Evolutionary conservation across 163 green algal genomes (phyloP), one percentile per base, ranked within the genome.

Genomic region (Prototheca stagnorum): DNA sequence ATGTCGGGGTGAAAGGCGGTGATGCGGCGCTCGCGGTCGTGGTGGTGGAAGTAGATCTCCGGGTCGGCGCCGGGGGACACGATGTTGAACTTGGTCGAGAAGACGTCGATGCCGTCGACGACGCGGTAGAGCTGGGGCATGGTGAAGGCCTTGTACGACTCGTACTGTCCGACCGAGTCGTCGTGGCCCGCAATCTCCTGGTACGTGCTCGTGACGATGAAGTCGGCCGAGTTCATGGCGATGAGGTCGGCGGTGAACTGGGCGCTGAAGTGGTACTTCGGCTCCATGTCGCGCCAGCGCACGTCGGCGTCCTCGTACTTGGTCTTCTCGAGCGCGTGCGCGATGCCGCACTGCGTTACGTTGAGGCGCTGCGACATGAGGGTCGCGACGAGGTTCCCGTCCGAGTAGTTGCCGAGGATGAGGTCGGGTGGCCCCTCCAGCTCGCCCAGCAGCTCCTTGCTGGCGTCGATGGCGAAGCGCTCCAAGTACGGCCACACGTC

Each of bases 401-500:
- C 80, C 48, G 42, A 74, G 64, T 86, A 84, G 56, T 86, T 83
- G 49, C 80, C 80, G 17, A 92, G 79, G 51, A 92, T 70, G 22
- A 92, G 66, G 37, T 88, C 69, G 3, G 80, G 80, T 54, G 67
- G 62, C 20, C 56, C 61, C 11, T 71, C 77, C 48, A 84, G 54
- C 55, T 78, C 62, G 6, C 53, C 62, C 36, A 68, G 49, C 1
- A 90, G 45, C 57, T 89, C 79, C 23, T 58, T 53, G 20, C 66
- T 67, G 1, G 62, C 61, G 25, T 90, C 80, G 31, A 84, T 59
- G 0, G 80, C 70, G 54, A 89, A 92, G 39, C 61, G 64, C 68
- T 92, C 80, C 42, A 92, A 59, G 55, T 87, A 88, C 7, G 80
- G 80, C 80, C 78, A 91, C 36, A 92, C 59, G 47, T 89, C 68